These are phyloP conservation scores for Gomphus sp. DNA, from an alignment of 1,284 basidiomycete species.

Conservation along the genomic window DNA sequence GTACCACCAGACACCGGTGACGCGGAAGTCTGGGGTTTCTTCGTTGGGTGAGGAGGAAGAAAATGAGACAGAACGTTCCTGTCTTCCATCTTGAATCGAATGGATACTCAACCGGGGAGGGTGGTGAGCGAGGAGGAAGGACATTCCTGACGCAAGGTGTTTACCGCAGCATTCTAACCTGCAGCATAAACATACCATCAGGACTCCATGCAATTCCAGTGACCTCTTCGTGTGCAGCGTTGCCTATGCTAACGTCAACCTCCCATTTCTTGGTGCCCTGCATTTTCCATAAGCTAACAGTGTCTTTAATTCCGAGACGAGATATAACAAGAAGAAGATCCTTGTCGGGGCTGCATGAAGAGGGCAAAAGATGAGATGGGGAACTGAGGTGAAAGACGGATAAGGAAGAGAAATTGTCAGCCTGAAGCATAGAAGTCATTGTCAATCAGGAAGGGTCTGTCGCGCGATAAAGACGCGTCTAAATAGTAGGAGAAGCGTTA, in stretches of 20 bases:
- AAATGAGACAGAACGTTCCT: slow-evolving; percentile 37
- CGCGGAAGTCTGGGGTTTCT: slow-evolving; percentile 15
- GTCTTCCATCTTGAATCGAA: slow-evolving; percentile 64
- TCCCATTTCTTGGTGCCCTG: slow-evolving; percentile 76
- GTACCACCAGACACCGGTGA: slow-evolving; percentile 66
- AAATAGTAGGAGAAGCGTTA: neutral
- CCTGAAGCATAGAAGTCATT: neutral
- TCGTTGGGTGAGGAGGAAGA: slow-evolving; percentile 13
- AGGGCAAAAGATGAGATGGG: slow-evolving; percentile 44
- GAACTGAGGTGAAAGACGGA: slow-evolving; percentile 48
- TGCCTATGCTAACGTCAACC: slow-evolving; percentile 41
- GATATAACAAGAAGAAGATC: slow-evolving; percentile 64
- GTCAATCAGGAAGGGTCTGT: neutral
- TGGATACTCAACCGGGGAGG: slow-evolving; percentile 60
- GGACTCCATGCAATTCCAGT: slow-evolving; percentile 69
- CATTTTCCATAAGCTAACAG: slow-evolving; percentile 69
- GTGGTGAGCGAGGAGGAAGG: slow-evolving; percentile 61
- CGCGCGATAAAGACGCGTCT: neutral
- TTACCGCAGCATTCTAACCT: neutral
- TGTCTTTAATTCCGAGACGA: slow-evolving; percentile 53
- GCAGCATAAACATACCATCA: slow-evolving; percentile 43
- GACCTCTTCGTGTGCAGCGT: slow-evolving; percentile 34
- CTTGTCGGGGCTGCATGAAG: slow-evolving; percentile 78
- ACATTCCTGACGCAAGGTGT: slow-evolving; percentile 41
- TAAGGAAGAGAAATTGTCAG: slow-evolving; percentile 26